A percentile compares a stretch with the other conserved stretches of the same genome.
phyloP scores from a whole-genome alignment of 2,329 filamentous ascomycete species.

The Calonectria pauciramosa region DNA sequence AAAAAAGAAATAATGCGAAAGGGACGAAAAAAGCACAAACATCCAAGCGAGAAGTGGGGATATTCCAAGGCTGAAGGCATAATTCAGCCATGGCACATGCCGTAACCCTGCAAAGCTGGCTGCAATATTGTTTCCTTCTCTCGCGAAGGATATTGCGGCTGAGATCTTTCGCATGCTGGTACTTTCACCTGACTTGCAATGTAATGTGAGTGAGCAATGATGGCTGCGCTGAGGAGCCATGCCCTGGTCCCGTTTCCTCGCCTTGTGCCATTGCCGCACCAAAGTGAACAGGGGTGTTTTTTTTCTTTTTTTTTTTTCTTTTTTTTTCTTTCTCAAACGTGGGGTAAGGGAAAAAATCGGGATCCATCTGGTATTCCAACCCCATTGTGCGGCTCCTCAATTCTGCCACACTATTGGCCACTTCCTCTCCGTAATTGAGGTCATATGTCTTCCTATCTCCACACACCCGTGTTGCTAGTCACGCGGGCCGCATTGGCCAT shows the following conservation, averaged over 20 bases:
- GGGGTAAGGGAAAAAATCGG: conserved; percentile 24
- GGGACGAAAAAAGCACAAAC: conserved; percentile 13
- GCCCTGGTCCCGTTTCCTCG: conserved; percentile 5
- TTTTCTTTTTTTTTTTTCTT: neutral
- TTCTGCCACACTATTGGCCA: conserved; percentile 29
- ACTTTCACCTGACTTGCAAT: conserved; percentile 2
- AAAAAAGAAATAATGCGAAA: conserved; percentile 5
- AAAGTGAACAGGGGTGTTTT: neutral
- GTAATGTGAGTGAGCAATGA: neutral
- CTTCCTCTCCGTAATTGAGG: conserved; percentile 6
- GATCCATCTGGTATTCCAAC: neutral
- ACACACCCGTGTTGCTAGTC: conserved; percentile 28
- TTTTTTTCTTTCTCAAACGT: conserved; percentile 2
- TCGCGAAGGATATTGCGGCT: conserved; percentile 11
- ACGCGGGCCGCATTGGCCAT: conserved; percentile 31
- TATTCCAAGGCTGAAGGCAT: conserved; percentile 14
- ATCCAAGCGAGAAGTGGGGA: conserved; percentile 30
- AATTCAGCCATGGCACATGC: neutral
- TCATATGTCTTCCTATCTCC: conserved; percentile 16
- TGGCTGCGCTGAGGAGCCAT: neutral
- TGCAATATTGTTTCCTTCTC: neutral
- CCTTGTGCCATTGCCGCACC: conserved; percentile 4
- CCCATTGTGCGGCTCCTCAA: neutral
- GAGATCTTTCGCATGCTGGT: neutral
- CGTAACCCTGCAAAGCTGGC: neutral